These are phyloP conservation scores for Teratosphaeria epicoccoides DNA, from an alignment of 2,329 filamentous ascomycete species.

Conservation along the genomic window DNA sequence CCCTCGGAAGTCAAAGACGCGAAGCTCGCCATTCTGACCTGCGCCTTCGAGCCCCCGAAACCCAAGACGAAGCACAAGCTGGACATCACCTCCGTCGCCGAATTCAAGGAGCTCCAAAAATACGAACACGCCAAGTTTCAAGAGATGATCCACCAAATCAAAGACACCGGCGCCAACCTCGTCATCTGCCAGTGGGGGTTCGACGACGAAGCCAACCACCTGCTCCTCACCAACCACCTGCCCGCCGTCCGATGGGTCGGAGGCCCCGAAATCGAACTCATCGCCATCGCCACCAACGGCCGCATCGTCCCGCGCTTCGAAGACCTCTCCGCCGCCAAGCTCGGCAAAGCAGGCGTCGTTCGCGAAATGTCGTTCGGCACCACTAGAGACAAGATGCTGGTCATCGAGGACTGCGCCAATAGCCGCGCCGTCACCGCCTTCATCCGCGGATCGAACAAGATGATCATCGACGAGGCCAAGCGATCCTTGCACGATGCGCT, in stretches of 20 bases:
- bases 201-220: conserved; percentile 96
- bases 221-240: conserved; percentile 89
- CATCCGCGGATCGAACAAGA: conserved; percentile 97
- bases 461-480: conserved; percentile 99
- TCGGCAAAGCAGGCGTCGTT: conserved; percentile 80
- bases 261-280: conserved; percentile 94
- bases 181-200: conserved; percentile 99
- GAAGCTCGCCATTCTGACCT: conserved; percentile 94
- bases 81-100: conserved; percentile 91
- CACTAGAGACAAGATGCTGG: conserved; percentile 97
- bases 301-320: conserved; percentile 96
- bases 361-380: conserved; percentile 95
- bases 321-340: conserved; percentile 81
- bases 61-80: conserved; percentile 99
- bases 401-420: conserved; percentile 98
- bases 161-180: conserved; percentile 91
- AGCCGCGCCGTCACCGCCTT: conserved; percentile 93
- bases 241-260: conserved; percentile 97
- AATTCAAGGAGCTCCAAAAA: conserved; percentile 94
- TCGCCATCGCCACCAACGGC: conserved; percentile 96
- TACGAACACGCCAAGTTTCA: conserved; percentile 95
- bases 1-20: conserved; percentile 88
- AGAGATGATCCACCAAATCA: conserved; percentile 98
- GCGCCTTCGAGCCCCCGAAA: conserved; percentile 96
- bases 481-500: conserved; percentile 93